Evolutionary conservation across 352 stramenopile genomes (phyloP).

Genomic region (Thalassiosira delicatula): DNA sequence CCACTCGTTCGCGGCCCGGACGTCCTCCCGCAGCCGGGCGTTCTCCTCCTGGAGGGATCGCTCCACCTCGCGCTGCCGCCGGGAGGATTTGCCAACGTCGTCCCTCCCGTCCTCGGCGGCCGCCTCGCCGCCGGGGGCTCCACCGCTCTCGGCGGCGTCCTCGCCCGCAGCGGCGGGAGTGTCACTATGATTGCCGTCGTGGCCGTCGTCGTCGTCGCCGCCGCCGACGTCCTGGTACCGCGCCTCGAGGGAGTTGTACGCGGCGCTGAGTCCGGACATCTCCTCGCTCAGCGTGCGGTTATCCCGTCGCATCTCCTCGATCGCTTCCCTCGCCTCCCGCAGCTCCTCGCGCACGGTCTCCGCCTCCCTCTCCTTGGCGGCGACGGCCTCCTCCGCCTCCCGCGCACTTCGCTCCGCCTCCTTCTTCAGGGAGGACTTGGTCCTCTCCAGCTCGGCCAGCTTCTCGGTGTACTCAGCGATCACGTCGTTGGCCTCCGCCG

Average conservation of each 20-base stretch:
- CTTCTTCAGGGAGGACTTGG: constrained; percentile 59
- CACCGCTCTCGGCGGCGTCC: constrained; percentile 39
- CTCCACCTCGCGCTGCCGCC: constrained; percentile 9
- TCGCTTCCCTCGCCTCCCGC: constrained; percentile 41
- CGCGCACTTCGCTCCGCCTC: constrained; percentile 48
- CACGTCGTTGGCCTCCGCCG: constrained; percentile 71
- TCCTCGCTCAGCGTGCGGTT: constrained; percentile 72
- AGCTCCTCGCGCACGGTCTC: constrained; percentile 51
- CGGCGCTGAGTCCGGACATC: constrained; percentile 74
- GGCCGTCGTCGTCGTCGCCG: neutral
- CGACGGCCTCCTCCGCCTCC: constrained; percentile 50
- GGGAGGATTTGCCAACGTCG: too few species aligned
- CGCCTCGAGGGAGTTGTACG: constrained; percentile 77
- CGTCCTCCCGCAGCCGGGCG: constrained; percentile 68
- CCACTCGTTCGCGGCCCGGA: constrained; percentile 79
- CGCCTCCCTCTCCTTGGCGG: constrained; percentile 52
- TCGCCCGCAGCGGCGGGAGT: neutral
- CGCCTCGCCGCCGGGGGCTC: constrained; percentile 22
- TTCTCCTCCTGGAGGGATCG: constrained; percentile 73
- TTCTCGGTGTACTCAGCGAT: constrained; percentile 73
- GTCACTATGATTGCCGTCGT: neutral
- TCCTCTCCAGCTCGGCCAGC: constrained; percentile 65
- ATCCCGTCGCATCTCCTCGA: constrained; percentile 51
- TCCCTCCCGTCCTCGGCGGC: constrained; percentile 63
- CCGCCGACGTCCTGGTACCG: constrained; percentile 57